phyloP scores from a whole-genome alignment of 129 eudicot species.

The Dittrichia graveolens region DNA sequence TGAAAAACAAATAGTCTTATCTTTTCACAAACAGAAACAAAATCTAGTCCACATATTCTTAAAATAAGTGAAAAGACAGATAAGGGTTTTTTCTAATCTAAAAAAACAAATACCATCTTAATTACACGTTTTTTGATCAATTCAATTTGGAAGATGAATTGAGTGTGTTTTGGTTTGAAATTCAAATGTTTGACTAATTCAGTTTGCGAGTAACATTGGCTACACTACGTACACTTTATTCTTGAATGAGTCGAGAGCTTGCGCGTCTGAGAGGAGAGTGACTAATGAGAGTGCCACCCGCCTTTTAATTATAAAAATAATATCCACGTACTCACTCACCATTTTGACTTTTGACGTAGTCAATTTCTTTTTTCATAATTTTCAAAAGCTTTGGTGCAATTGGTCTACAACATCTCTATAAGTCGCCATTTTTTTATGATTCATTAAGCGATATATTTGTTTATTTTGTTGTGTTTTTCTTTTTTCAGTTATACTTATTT shows the following conservation, averaged over 20 bases:
- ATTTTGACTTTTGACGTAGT: neutral
- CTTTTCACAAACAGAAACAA: too few relatives aligned
- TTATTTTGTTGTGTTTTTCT: too few relatives aligned
- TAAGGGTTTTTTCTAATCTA: neutral
- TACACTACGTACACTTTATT: neutral
- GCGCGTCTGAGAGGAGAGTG: slow-evolving; percentile 32
- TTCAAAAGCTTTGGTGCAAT: too few relatives aligned
- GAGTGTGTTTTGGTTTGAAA: neutral
- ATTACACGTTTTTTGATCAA: neutral
- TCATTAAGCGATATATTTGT: too few relatives aligned
- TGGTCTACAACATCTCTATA: too few relatives aligned
- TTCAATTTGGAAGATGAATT: too few relatives aligned
- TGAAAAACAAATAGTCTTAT: too few relatives aligned
- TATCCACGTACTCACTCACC: slow-evolving; percentile 8
- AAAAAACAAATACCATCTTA: neutral
- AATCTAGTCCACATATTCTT: too few relatives aligned
- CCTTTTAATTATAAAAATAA: neutral
- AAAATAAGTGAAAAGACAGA: too few relatives aligned
- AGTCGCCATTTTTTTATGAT: too few relatives aligned
- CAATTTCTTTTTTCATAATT: too few relatives aligned
- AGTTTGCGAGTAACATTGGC: neutral
- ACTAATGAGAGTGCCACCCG: slow-evolving; percentile 11
- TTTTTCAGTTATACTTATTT: too few relatives aligned
- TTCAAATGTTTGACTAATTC: slow-evolving; percentile 15
- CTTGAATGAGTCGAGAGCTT: slow-evolving; percentile 17